Evolutionary conservation across 2,329 filamentous ascomycete genomes (phyloP), one percentile per base, ranked within the genome.

Genomic region (Colletotrichum orchidophilum): DNA sequence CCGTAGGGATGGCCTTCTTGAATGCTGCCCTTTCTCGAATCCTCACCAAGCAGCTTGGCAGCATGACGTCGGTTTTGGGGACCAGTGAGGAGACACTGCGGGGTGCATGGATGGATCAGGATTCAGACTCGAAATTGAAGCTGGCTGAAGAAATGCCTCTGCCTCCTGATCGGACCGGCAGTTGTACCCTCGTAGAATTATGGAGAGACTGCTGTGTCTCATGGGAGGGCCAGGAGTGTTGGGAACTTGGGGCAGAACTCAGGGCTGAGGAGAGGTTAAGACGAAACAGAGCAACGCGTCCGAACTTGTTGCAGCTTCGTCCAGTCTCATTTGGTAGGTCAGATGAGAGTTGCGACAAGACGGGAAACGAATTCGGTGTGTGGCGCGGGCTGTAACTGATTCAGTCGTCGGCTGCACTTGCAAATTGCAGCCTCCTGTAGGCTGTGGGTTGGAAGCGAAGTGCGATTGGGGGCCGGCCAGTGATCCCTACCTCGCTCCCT

Each of bases 291-390:
- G 18, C 53, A 60, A 68, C 69, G 64, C 69, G 65, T 63, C 69
- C 59, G 69, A 71, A 60, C 64, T 49, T 71, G 69, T 69, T 60
- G 69, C 69, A 69, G 57, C 58, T 71, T 71, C 69, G 65, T 69
- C 69, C 53, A 59, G 58, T 69, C 59, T 62, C 33, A 31, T 52
- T 42, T 31, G 24, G 31, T 39, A 59, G 65, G 60, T 27, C 31
- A 24, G 49, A 63, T n/a, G 49, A 71, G 69, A 62, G 26, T 55
- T 53, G 46, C 31, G 53, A 63, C 58, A 33, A 54, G 69, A 63
- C 63, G 58, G 63, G 27, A 52, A 71, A 63, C 57, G 58, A 62
- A 62, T 58, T 68, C 50, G 31, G 52, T 24, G 13, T 31, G 33
- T 46, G 26, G 50, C 24, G 24, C 24, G 60, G 49, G 21, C 9